Conservation (phyloP, 2,329 filamentous ascomycete species). For the Lomentospora prolificans region DNA sequence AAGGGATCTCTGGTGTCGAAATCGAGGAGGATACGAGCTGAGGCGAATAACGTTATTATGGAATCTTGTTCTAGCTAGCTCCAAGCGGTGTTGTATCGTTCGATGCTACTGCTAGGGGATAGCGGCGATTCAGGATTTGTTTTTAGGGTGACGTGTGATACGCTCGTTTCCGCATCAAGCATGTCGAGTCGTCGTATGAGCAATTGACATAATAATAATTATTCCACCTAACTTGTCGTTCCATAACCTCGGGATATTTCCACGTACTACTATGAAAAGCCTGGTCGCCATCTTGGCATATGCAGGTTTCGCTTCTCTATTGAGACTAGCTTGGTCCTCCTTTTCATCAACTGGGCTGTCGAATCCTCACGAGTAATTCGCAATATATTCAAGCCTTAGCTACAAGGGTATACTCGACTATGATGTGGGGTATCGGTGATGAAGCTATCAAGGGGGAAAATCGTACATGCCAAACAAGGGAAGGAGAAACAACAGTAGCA, state of each 20-base stretch:
- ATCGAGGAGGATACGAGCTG: background rate
- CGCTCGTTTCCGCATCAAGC: background rate
- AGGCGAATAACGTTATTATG: background rate
- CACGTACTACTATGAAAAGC: no score
- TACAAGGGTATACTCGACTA: background rate
- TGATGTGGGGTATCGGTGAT: conserved; percentile 1
- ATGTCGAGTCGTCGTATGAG: background rate
- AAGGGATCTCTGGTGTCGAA: background rate
- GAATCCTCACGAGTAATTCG: no score
- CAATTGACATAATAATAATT: background rate
- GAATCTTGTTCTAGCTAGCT: background rate
- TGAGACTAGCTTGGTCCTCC: no score
- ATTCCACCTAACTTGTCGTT: background rate
- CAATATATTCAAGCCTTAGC: background rate
- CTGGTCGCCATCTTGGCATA: no score
- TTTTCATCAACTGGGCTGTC: no score
- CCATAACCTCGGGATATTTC: background rate
- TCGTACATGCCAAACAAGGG: background rate
- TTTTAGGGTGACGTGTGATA: background rate
- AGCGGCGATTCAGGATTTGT: background rate
- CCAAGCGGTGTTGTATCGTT: background rate
- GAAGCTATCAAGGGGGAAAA: background rate
- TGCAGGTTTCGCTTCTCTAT: no score
- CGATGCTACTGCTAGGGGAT: background rate
- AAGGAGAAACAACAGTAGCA: background rate